Evolutionary conservation across 495 filamentous ascomycete species (phyloP), one percentile per base, ranked within the genome.

Genomic region (Achaetomiella virescens): DNA sequence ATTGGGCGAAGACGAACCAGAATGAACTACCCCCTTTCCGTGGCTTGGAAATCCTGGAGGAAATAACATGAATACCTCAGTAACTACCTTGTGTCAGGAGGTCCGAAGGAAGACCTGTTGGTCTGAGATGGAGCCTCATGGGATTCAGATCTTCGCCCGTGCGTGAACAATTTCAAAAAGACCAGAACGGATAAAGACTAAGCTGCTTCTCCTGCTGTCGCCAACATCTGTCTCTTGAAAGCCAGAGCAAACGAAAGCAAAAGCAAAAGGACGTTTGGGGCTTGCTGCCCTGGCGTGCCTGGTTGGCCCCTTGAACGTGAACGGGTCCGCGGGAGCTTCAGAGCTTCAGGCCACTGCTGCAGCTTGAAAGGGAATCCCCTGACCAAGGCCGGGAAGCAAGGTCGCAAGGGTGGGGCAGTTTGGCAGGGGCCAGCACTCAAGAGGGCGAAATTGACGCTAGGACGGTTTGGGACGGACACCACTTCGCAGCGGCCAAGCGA

Each of bases 401-500:
- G 41, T 9, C 27, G 27, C 15, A 27, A 31, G 35, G 22, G 35
- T 40, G 41, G 47, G 21, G 21, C 15, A 27, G 11, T 40, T 1
- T 21, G 49, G 25, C 20, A 17, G 36, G 21, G 21, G 21, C 20
- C 25, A 48, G 48, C 15, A 40, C 31, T 45, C 24, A 25, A 37
- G 33, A 27, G 53, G 37, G 44, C 35, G 35, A 50, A 54, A 47
- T 47, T 43, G 27, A 36, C 58, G 48, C 58, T 60, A 60, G 37
- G 36, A 48, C 52, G 1, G 29, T 47, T 60, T 56, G n/a, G 36
- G 58, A 27, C 33, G 27, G 14, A 35, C 52, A 55, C 46, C 58
- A 55, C 46, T 31, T 40, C 35, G n/a, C 9, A 37, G 51, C 50
- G 38, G 44, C 49, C 43, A 61, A 57, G 54, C 58, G 58, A 61